Base-by-base conservation (phyloP, 192 early-diverging fungal genomes). In the Powellomyces hirtus region DNA sequence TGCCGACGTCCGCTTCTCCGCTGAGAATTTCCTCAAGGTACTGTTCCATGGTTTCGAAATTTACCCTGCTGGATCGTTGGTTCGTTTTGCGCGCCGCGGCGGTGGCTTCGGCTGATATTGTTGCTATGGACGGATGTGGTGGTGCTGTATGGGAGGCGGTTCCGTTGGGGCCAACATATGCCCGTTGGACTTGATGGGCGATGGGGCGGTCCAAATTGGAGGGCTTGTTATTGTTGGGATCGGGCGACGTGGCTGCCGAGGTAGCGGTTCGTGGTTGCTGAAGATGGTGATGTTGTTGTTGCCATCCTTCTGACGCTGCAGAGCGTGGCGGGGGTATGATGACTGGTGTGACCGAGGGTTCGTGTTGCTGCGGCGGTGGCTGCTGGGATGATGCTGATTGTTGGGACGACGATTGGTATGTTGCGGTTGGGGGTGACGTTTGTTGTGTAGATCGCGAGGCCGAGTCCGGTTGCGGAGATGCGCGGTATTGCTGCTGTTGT, bases 31-130 rank as follows among this genome's bases (percentile, higher is more conserved):
- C 76, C 31, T 77, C 72, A 2, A 77, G 51, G 29, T 75, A 70
- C 46, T 75, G 44, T 46, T 77, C 76, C 76, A 77, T 77, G 11
- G 44, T 66, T 30, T 68, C 68, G 44, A 77, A 71, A 37, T 70
- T 75, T 6, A 56, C 53, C 20, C 53, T 22, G 20, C 27, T 31
- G 3, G 53, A 56, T 31, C 53, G 53, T 31, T 31, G 27, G 31
- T 56, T 29, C 2, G 53, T 49, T n/a, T n/a, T n/a, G n/a, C n/a
- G n/a, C n/a, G n/a, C n/a, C n/a, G n/a, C n/a, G n/a, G n/a, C n/a
- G n/a, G n/a, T n/a, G n/a, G n/a, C n/a, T n/a, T n/a, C n/a, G n/a
- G n/a, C n/a, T n/a, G n/a, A n/a, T n/a, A n/a, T n/a, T n/a, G n/a
- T n/a, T n/a, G n/a, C n/a, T n/a, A n/a, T n/a, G n/a, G n/a, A n/a